These are phyloP conservation scores for Dysphania ambrosioides DNA, from an alignment of 148 eudicot species.

Conservation along the genomic window DNA sequence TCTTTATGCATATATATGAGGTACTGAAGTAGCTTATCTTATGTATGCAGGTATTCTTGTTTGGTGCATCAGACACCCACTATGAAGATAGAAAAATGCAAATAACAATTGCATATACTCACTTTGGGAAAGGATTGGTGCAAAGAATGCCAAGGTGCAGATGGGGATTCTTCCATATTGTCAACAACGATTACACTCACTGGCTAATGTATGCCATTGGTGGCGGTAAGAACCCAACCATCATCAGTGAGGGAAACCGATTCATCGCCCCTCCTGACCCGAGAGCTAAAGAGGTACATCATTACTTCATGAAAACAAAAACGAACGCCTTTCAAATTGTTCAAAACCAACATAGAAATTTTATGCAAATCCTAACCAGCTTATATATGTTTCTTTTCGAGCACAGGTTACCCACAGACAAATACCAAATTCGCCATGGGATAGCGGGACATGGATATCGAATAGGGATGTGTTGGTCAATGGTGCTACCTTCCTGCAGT, in stretches of 20 bases:
- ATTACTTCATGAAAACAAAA: not conserved
- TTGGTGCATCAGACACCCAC: constrained; percentile 49
- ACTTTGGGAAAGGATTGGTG: constrained; percentile 59
- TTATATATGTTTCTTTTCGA: not conserved
- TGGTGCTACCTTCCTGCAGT: constrained; percentile 50
- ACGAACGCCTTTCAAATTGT: too few species aligned
- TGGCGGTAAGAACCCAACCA: constrained; percentile 54
- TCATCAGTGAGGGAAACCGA: constrained; percentile 67
- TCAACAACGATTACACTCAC: constrained; percentile 79
- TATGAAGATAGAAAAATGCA: constrained; percentile 56
- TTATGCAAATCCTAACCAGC: not conserved
- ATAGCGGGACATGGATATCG: constrained; percentile 53
- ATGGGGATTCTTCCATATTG: constrained; percentile 63
- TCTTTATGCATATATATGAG: not conserved
- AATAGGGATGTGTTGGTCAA: constrained; percentile 44
- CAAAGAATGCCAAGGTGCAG: constrained; percentile 79
- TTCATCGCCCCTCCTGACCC: constrained; percentile 51
- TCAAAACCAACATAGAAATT: too few species aligned
- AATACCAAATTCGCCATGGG: constrained; percentile 25
- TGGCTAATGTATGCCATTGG: constrained; percentile 82
- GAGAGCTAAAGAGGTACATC: constrained; percentile 49
- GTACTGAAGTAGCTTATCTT: not conserved
- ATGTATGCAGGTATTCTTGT: constrained; percentile 45
- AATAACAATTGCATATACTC: constrained; percentile 66
- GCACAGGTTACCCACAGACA: constrained; percentile 25